phyloP scores from a whole-genome alignment of 2,329 filamentous ascomycete species.

The Aquanectria penicillioides region DNA sequence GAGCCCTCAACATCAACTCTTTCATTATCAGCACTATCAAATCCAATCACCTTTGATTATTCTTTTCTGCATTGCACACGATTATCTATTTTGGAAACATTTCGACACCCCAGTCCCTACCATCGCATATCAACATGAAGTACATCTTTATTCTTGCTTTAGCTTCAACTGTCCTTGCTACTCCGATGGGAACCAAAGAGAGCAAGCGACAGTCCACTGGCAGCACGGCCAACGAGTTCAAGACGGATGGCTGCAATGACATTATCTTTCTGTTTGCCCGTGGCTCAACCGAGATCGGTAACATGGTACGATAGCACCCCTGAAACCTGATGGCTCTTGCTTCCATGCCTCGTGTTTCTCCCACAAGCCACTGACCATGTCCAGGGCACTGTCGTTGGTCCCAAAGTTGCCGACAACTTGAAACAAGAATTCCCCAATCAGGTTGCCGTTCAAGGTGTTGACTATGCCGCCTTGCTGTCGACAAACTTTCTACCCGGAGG shows the following conservation, averaged over 20 bases:
- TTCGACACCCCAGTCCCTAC: no score
- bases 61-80: no score
- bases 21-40: no score
- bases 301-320: constrained; percentile 4
- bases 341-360: not conserved
- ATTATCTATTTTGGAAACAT: no score
- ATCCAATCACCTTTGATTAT: no score
- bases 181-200: not conserved
- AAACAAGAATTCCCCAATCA: not conserved
- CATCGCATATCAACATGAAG: constrained; percentile 6
- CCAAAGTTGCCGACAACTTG: constrained; percentile 1
- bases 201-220: constrained; percentile 4
- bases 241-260: not conserved
- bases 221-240: constrained; percentile 2
- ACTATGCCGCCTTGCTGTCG: not conserved
- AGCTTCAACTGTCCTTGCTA: not conserved
- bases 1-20: no score
- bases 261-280: constrained; percentile 3
- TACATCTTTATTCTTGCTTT: not conserved
- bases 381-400: constrained; percentile 1
- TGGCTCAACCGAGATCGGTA: constrained; percentile 6
- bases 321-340: no score
- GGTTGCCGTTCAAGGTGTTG: constrained; percentile 1
- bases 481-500: constrained; percentile 2
- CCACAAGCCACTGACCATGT: not conserved